Base-by-base conservation (phyloP, 2,329 filamentous ascomycete genomes). In the Leptosphaerulina australis region DNA sequence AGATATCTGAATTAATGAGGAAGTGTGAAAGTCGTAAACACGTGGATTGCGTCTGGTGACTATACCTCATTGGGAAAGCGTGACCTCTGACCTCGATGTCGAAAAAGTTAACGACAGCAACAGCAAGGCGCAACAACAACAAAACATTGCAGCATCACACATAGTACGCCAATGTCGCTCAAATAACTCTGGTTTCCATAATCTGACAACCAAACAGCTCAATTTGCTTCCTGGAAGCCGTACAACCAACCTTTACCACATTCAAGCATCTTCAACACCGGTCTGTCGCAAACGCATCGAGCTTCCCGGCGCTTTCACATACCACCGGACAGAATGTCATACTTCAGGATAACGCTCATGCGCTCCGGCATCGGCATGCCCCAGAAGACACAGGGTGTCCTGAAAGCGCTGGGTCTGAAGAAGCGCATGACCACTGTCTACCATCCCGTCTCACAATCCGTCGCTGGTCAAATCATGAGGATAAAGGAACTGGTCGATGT, bases 401-500 rank as follows among this genome's bases (percentile, higher is more conserved):
- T 97, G 48, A 82, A 86, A 55, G 89, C 92, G 14, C 88, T 97
- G 53, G 92, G 92, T 48, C 84, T 97, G 58, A 88, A 87, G 66
- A 90, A 88, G 72, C 88, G 92, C 66, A 86, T 87, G 82, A 86
- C 86, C 68, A 93, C 89, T 44, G 92, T 96, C 66, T 96, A 95
- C 80, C 88, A 96, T 75, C 88, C 90, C 28, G 91, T 96, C 55
- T 83, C 83, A 55, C 84, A 86, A 31, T 86, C 91, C 61, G 85
- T 90, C 55, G 92, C 92, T 8, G 92, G 92, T 70, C 91, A 95
- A 79, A 90, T 97, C 68, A 88, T 97, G 81, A 88, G 88, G 74
- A 91, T 97, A 64, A 97, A 97, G 79, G 92, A 97, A 77, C 79
- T 97, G 56, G 90, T 97, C 35, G 81, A 84, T 44, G 91, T 96